Evolutionary conservation across 2,329 filamentous ascomycete species (phyloP), one percentile per base, ranked within the genome.

Genomic region (Monilinia laxa): DNA sequence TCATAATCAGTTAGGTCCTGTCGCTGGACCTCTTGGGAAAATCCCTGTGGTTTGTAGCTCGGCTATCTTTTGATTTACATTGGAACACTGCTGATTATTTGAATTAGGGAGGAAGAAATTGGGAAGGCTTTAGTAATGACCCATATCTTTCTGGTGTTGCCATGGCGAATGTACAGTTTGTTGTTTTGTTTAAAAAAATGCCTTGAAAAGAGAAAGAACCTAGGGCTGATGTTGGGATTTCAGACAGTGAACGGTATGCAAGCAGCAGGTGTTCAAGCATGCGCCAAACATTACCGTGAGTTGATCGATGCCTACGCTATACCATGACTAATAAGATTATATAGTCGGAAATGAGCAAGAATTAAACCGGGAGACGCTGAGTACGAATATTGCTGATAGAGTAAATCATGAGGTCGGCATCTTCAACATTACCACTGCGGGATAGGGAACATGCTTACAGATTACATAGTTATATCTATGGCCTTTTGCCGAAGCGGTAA

Each of bases 91-190:
- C 60, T 67, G 25, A 67, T 80, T 80, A 57, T 84, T 18, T 10
- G 52, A 86, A 1, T 81, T 47, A 85, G 58, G 92, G 87, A 42
- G 92, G 92, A 0, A 82, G 92, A 49, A 93, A 92, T 75, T 96
- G 91, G 91, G 92, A 95, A 76, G 90, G 88, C 0, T 95, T 94
- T 75, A 89, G 90, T 0, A 82, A 88, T 0, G 92, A 96, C 74
- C 91, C 92, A 0, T 92, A 94, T 56, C 80, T 92, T 40, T 86
- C 86, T 25, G 89, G 87, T 23, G 80, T 89, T 69, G 85, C 83
- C 12, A 84, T 87, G 74, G 81, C 80, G 20, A 83, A 87, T 67
- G 73, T 74, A 18, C 35, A 53, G 28, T 20, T 11, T 7, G 25
- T 31, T 6, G 0, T 20, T 18, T 23, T 31, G 31, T 12, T 16